A percentile compares a stretch with the other conserved stretches of the same genome.
Evolutionary conservation across 768 basidiomycete species (phyloP).

Genomic region (Termitomyces sp.): DNA sequence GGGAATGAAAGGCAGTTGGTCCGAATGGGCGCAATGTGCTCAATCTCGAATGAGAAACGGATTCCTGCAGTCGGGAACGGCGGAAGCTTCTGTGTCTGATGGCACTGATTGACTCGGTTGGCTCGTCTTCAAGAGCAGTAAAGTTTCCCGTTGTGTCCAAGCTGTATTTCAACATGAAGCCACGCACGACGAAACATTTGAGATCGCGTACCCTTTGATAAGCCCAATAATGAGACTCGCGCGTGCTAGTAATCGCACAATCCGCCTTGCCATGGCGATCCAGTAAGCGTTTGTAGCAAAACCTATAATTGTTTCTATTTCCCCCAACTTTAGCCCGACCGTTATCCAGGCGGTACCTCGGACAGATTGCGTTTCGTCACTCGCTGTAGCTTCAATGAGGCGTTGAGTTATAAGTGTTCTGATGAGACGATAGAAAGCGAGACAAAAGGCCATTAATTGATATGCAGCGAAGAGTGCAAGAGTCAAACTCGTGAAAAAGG

Average conservation of each 20-base stretch:
- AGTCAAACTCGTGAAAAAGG: slow-evolving; percentile 54
- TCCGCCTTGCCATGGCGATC: slow-evolving; percentile 46
- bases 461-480: slow-evolving; percentile 54
- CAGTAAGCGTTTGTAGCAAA: slow-evolving; percentile 54
- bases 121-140: slow-evolving; percentile 34
- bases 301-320: slow-evolving; percentile 59
- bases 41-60: slow-evolving; percentile 52
- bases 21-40: slow-evolving; percentile 50
- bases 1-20: slow-evolving; percentile 32
- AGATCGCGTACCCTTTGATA: slow-evolving; percentile 56
- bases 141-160: slow-evolving; percentile 53
- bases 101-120: slow-evolving; percentile 27
- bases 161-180: slow-evolving; percentile 22
- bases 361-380: slow-evolving; percentile 43
- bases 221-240: slow-evolving; percentile 55
- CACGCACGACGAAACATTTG: not conserved
- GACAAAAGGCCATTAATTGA: slow-evolving; percentile 52
- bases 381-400: slow-evolving; percentile 39
- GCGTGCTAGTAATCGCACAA: slow-evolving; percentile 50
- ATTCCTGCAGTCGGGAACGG: slow-evolving; percentile 32
- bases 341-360: slow-evolving; percentile 65
- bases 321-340: slow-evolving; percentile 55
- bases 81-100: slow-evolving; percentile 7
- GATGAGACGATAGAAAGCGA: slow-evolving; percentile 55
- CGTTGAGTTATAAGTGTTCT: slow-evolving; percentile 46